Evolutionary conservation across 768 basidiomycete species (phyloP).

Genomic region (Trametes sanguinea): DNA sequence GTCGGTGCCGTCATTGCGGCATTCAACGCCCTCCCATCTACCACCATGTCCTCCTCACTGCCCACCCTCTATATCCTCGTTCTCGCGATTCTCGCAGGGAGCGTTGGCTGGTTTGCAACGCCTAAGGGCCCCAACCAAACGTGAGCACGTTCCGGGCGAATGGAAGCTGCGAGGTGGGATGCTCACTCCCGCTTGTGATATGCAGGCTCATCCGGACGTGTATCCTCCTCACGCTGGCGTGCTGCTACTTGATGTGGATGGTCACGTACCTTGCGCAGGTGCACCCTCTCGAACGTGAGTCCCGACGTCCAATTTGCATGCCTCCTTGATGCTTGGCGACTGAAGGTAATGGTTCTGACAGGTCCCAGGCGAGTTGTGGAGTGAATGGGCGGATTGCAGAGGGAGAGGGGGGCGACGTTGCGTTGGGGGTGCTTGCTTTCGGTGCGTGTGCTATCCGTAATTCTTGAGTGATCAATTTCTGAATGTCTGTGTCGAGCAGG

Average conservation of each 20-base stretch:
- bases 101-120: conserved; percentile 61
- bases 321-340: neutral
- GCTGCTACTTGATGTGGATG: conserved; percentile 96
- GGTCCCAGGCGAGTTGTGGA: conserved; percentile 17
- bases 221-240: conserved; percentile 73
- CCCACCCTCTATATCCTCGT: conserved; percentile 71
- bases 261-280: conserved; percentile 96
- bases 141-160: conserved; percentile 47
- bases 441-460: conserved; percentile 2
- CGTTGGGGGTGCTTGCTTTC: neutral
- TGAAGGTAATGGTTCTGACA: neutral
- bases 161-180: neutral
- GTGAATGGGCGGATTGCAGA: neutral
- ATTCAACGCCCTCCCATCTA: conserved; percentile 1
- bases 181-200: neutral
- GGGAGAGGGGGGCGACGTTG: neutral
- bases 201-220: conserved; percentile 80
- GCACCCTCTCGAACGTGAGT: conserved; percentile 81
- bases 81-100: conserved; percentile 64
- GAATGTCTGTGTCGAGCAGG: neutral
- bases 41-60: conserved; percentile 65
- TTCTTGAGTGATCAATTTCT: no score
- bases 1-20: neutral
- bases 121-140: conserved; percentile 91
- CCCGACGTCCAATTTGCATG: neutral